Evolutionary conservation across 352 stramenopile genomes (phyloP).

Genomic region (Pelagophyceae sp.): DNA sequence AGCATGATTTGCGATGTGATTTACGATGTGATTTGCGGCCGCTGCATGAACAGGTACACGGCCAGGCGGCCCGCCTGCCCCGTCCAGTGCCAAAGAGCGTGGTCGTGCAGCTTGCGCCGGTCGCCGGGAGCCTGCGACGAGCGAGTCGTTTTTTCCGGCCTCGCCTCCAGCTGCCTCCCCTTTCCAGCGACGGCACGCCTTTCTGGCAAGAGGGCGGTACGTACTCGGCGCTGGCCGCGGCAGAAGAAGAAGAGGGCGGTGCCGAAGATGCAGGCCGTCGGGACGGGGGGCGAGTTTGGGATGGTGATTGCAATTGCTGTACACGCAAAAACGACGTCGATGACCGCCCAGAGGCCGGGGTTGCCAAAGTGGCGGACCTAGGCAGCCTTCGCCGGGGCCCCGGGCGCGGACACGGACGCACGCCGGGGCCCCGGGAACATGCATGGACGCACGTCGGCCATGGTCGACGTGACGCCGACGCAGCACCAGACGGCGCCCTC

Average conservation of each 20-base stretch:
- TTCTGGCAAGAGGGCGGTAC: background rate
- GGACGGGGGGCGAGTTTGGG: background rate
- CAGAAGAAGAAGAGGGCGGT: background rate
- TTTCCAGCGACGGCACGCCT: no score
- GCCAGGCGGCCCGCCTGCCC: background rate
- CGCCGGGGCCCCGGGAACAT: no score
- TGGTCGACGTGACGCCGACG: background rate
- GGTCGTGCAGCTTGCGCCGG: background rate
- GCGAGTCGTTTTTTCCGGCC: no score
- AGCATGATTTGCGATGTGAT: no score
- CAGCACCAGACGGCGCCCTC: background rate
- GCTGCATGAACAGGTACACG: background rate
- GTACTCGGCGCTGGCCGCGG: background rate
- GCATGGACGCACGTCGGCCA: background rate
- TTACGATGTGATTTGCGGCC: no score
- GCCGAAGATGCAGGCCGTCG: background rate
- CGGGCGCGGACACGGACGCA: no score
- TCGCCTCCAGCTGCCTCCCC: no score
- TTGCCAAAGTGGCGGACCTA: background rate
- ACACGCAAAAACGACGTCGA: background rate
- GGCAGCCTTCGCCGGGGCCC: background rate
- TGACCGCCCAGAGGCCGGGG: background rate
- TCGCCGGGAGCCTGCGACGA: background rate
- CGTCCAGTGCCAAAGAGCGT: background rate
- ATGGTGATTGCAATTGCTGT: background rate